Base-by-base conservation (phyloP, 345 rosid species). In the Barbarea vulgaris region DNA sequence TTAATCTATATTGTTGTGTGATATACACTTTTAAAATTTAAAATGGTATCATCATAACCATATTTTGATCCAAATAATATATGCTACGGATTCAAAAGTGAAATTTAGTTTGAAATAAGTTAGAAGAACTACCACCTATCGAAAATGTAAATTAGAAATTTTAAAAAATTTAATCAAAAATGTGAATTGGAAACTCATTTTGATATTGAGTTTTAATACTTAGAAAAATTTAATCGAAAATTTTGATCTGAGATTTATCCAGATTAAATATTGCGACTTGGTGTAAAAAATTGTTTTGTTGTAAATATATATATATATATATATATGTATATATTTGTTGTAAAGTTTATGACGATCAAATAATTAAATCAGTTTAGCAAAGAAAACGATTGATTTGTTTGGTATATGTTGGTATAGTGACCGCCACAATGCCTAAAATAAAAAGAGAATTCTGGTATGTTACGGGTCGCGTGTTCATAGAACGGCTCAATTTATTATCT, bases 381-480 rank as follows among this genome's bases (percentile, higher is more conserved):
- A 17, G 56, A 57, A 70, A 57, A 27, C 54, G 55, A 57, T 70
- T 44, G 74, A 21, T 57, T 57, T 57, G 33, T 31, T 70, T 56
- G 36, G 54, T 30, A 46, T 70, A 44, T 70, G 74, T 57, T 55
- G 65, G 74, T 57, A 57, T 6, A 28, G 65, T 70, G 56, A 57
- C 46, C 15, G 0, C 13, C 21, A 33, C 65, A 56, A 70, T 2
- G 54, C 74, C 44, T 39, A 69, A 54, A 41, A 2, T 21, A 22
- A 50, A 25, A 41, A 27, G 21, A 44, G 19, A n/a, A n/a, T 44
- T 28, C 31, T 1, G 74, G 44, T 19, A 15, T 30, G 54, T 42
- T 34, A 58, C 17, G 41, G 25, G 25, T 66, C 14, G 21, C 57
- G 50, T 67, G 18, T 68, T 36, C 37, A 53, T 36, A 36, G 18